Evolutionary conservation across 2,329 filamentous ascomycete species (phyloP), one percentile per base, ranked within the genome.

Genomic region (Fusarium tricinctum): DNA sequence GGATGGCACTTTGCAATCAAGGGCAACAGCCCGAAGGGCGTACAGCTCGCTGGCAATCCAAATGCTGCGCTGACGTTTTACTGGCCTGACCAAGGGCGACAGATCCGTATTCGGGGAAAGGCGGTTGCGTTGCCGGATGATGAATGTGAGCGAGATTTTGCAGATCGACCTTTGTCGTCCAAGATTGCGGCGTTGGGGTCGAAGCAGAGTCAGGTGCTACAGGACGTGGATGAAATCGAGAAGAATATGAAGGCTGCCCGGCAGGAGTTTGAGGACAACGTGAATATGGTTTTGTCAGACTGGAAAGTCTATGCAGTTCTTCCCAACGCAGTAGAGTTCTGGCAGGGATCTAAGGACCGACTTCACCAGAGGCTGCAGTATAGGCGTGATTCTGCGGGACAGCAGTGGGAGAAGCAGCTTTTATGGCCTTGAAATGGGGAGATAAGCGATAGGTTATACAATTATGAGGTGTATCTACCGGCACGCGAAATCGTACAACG

Each of bases 1-100:
- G 59, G 59, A 15, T 62, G 57, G 59, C 59, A 62, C 22, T 62
- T 56, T 61, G 59, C 59, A 12, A 32, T 42, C 35, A 62, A 62
- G 14, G 8, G 20, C 1, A 38, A 19, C 5, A 62, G 59, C 15
- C 59, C 59, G 4, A 62, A 62, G 8, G 57, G 57, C 1, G 42
- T 13, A 10, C 59, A 62, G 2, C 55, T 62, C 1, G 43, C 57
- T 6, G 2, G 12, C 0, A 62, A 62, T 10, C 46, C 38, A 2
- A 47, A 43, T 9, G 57, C 62, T 5, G 59, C 57, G 0, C 42
- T 62, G 19, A 62, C 59, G 1, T 62, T 62, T 14, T 62, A 62
- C 57, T 62, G 59, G 59, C 42, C 59, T 3, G 32, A 46, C 1
- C n/a, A 62, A 7, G 59, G 59, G 4, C 42, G 59, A 1, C 57